These are phyloP conservation scores for Paralagenidium karlingii DNA, from an alignment of 352 stramenopile species.

Conservation along the genomic window DNA sequence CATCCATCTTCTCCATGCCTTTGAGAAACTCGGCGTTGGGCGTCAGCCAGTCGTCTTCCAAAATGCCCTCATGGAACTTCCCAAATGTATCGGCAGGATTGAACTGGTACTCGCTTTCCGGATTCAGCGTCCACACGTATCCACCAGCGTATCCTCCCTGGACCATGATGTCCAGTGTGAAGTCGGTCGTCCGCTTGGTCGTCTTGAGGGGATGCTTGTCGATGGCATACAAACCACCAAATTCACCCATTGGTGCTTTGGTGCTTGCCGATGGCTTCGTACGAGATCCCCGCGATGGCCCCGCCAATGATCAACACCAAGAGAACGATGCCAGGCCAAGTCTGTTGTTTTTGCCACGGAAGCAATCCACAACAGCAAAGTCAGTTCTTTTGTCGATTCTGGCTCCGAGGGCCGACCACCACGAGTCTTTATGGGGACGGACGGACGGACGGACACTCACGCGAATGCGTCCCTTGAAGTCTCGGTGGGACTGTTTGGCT, in stretches of 20 bases:
- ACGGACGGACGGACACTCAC: conserved; percentile 9
- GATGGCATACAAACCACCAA: conserved; percentile 47
- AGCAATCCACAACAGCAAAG: too few species aligned
- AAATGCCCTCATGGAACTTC: conserved; percentile 43
- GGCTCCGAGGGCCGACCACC: background rate
- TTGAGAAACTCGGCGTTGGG: conserved; percentile 46
- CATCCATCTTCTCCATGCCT: conserved; percentile 36
- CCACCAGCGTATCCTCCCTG: conserved; percentile 32
- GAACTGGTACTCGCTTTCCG: conserved; percentile 61
- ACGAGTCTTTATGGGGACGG: too few species aligned
- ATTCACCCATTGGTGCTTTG: conserved; percentile 30
- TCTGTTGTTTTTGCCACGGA: too few species aligned
- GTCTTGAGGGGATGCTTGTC: conserved; percentile 33
- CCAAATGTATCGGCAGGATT: conserved; percentile 52
- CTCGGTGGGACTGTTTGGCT: conserved; percentile 1
- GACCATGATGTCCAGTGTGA: conserved; percentile 50
- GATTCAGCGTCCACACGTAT: conserved; percentile 74
- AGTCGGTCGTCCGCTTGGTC: conserved; percentile 50
- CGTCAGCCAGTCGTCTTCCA: conserved; percentile 57
- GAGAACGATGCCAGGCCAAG: conserved; percentile 17
- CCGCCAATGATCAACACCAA: conserved; percentile 11
- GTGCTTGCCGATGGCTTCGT: conserved; percentile 5
- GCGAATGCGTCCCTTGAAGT: conserved; percentile 63
- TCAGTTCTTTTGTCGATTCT: too few species aligned
- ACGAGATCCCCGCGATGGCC: conserved; percentile 7